Conservation (phyloP, 208 protist species). For the Leishmania gerbilli region DNA sequence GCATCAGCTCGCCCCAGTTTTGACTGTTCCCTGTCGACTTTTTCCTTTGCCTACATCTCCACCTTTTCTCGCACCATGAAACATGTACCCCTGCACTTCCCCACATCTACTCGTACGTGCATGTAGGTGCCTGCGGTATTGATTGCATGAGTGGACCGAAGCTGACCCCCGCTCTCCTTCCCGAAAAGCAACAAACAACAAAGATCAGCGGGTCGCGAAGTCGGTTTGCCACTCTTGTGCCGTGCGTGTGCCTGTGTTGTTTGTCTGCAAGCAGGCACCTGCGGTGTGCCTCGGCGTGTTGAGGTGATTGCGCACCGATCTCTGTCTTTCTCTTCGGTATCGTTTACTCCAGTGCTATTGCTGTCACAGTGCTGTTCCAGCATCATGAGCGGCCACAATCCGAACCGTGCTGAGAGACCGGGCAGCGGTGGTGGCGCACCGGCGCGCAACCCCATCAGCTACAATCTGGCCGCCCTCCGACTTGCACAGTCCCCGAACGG, state of each 20-base stretch:
- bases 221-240: neutral
- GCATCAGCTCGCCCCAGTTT: neutral
- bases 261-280: neutral
- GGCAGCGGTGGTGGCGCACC: neutral
- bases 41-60: neutral
- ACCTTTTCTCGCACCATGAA: neutral
- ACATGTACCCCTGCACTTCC: neutral
- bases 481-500: conserved; percentile 17
- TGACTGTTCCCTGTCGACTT: neutral
- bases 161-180: too few relatives aligned
- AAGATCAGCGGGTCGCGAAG: neutral
- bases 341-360: neutral
- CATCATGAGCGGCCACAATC: neutral
- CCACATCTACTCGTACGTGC: neutral
- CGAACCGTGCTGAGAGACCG: neutral
- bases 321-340: neutral
- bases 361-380: neutral
- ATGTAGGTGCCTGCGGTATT: neutral
- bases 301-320: neutral
- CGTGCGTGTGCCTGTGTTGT: neutral
- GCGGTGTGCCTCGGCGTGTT: neutral
- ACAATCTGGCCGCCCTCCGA: conserved; percentile 27
- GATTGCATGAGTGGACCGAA: neutral
- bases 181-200: neutral
- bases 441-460: conserved; percentile 25